Evolutionary conservation across 805 yeast species (phyloP), one percentile per base, ranked within the genome.

Genomic region (Ogataea siamensis): DNA sequence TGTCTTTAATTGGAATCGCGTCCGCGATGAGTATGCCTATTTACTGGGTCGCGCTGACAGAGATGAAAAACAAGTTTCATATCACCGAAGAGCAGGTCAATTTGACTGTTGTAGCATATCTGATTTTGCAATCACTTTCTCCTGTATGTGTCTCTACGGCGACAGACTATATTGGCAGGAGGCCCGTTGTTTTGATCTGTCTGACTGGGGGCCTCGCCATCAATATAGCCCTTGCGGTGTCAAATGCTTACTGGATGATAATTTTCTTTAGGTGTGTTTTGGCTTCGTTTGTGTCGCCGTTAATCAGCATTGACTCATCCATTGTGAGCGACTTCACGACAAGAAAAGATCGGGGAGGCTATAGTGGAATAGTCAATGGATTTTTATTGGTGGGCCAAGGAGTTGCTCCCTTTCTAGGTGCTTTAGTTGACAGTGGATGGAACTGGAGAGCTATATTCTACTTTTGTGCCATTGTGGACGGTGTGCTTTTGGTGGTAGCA

Each of bases 391-490:
- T 83, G 6, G 95, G 95, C 2, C 82, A 80, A 51, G 87, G 87
- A 2, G 68, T 87, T 45, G 91, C 94, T 8, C 87, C 94, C 0
- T 62, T 88, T n/a, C 63, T 87, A 15, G 80, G 81, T 6, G 69
- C 79, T 4, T 62, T 64, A 1, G 50, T 75, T 55, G 85, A 66
- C 40, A 72, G 72, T 7, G 68, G 67, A 4, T 65, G 74, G 45
- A 68, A 76, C 13, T 87, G 96, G 95, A 68, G 89, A 49, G 76
- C 87, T 0, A 74, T 81, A n/a, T 83, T 84, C 50, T 78, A 87
- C 78, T 84, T 87, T 45, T 60, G 84, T 35, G 78, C 84, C 1
- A 78, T 83, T 18, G 77, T 83, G 7, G 74, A 82, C 20, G 81
- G 81, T 4, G 42, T 58, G 2, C 66, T 76, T 3, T 43, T 70